phyloP scores from a whole-genome alignment of 2,329 filamentous ascomycete species.

The Polytolypa hystricis region DNA sequence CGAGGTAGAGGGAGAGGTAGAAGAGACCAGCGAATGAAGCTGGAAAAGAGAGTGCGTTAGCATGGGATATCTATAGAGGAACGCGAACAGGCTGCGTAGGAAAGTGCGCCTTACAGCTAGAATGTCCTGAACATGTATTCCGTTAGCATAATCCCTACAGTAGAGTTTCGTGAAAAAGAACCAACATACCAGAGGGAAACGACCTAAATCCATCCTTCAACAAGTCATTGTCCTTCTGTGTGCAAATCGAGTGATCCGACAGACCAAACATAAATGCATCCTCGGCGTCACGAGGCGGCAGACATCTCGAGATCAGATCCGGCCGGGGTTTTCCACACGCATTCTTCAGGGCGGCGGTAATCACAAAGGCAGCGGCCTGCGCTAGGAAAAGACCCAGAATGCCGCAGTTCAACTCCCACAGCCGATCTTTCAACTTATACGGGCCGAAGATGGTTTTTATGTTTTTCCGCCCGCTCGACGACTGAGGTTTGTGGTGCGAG shows the following conservation, averaged over 20 bases:
- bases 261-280: slow-evolving; percentile 32
- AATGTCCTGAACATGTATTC: slow-evolving; percentile 29
- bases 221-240: slow-evolving; percentile 37
- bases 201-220: slow-evolving; percentile 50
- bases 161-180: not conserved
- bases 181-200: slow-evolving; percentile 41
- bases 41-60: slow-evolving; percentile 17
- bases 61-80: no score
- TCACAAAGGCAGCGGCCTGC: slow-evolving; percentile 45
- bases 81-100: slow-evolving; percentile 3
- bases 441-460: slow-evolving; percentile 32
- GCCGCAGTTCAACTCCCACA: slow-evolving; percentile 54
- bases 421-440: slow-evolving; percentile 43
- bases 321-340: slow-evolving; percentile 49
- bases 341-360: slow-evolving; percentile 48
- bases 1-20: slow-evolving; percentile 48
- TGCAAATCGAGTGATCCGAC: slow-evolving; percentile 41
- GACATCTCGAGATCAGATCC: slow-evolving; percentile 47
- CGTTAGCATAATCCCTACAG: slow-evolving; percentile 7
- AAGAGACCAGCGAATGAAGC: slow-evolving; percentile 49
- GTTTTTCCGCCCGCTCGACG: slow-evolving; percentile 23
- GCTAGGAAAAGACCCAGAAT: slow-evolving; percentile 46
- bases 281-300: slow-evolving; percentile 24
- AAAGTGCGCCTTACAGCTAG: slow-evolving; percentile 35
- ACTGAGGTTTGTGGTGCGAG: slow-evolving; percentile 37